Conservation (phyloP, 257 asterid genomes). For the Apocynum venetum region DNA sequence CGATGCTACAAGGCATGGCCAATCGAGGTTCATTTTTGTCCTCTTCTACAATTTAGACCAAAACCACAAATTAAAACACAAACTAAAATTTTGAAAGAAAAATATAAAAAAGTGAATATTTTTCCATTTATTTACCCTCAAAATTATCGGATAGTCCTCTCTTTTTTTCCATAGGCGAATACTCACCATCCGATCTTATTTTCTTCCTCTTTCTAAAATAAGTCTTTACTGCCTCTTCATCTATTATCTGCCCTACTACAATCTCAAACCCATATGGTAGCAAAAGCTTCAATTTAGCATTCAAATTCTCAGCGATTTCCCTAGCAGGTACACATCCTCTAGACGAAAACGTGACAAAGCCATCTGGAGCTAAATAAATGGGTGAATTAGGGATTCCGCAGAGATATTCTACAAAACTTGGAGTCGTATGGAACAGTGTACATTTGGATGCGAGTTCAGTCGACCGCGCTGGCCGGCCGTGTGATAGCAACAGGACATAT, state of each 20-base stretch:
- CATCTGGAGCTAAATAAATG: slow-evolving; percentile 33
- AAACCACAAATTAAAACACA: slow-evolving; percentile 2
- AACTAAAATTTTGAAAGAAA: neutral
- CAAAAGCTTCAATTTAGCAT: slow-evolving; percentile 10
- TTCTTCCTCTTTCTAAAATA: slow-evolving; percentile 55
- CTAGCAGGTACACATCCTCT: slow-evolving; percentile 35
- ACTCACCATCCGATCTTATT: slow-evolving; percentile 23
- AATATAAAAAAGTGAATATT: neutral
- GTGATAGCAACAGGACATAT: slow-evolving; percentile 41
- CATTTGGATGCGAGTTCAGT: slow-evolving; percentile 44
- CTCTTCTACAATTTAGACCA: slow-evolving; percentile 33
- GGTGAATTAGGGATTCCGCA: slow-evolving; percentile 70
- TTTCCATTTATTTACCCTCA: slow-evolving; percentile 23
- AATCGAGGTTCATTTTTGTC: slow-evolving; percentile 14
- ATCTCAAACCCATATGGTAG: slow-evolving; percentile 20
- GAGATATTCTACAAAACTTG: slow-evolving; percentile 45
- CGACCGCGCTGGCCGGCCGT: slow-evolving; percentile 43
- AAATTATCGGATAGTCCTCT: slow-evolving; percentile 17
- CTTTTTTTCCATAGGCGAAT: slow-evolving; percentile 23
- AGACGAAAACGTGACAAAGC: slow-evolving; percentile 49
- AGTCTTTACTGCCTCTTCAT: slow-evolving; percentile 25
- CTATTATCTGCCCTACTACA: slow-evolving; percentile 15
- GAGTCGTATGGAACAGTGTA: slow-evolving; percentile 29
- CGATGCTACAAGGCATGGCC: slow-evolving; percentile 19
- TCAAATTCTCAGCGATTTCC: slow-evolving; percentile 32